A percentile compares a stretch with the other conserved stretches of the same genome.
phyloP scores from a whole-genome alignment of 192 early-diverging fungal genomes.

The Podila verticillata region DNA sequence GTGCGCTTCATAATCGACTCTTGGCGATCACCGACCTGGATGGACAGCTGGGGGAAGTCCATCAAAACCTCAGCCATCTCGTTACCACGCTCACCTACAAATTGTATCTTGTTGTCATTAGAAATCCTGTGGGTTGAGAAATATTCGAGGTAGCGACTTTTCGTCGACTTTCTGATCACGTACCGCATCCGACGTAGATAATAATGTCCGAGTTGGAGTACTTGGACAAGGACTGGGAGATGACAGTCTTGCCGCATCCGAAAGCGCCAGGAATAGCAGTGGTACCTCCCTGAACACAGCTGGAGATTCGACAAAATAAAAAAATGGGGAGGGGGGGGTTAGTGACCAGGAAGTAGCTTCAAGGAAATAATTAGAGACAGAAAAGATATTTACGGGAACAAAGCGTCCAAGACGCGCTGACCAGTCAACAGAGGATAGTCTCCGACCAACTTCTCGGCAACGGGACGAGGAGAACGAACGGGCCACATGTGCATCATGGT shows the following conservation, averaged over 20 bases:
- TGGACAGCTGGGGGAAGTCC: conserved; percentile 96
- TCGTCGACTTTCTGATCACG: conserved; percentile 6
- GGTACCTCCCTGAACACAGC: conserved; percentile 98
- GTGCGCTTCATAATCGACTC: conserved; percentile 99
- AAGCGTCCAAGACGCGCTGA: conserved; percentile 97
- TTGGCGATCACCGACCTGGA: conserved; percentile 92
- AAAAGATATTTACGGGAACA: conserved; percentile 84
- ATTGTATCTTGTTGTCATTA: background rate
- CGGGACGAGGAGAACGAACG: conserved; percentile 94
- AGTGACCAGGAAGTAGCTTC: too few species aligned
- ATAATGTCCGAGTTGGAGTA: conserved; percentile 99
- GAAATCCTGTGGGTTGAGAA: background rate
- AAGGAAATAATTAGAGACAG: background rate
- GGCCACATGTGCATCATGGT: conserved; percentile 99
- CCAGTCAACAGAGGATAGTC: conserved; percentile 97
- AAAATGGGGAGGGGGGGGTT: background rate
- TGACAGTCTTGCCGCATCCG: conserved; percentile 99
- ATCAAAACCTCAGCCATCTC: conserved; percentile 99
- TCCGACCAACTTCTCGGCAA: conserved; percentile 93
- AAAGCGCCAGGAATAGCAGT: conserved; percentile 99
- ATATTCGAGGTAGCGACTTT: background rate
- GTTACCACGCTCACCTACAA: conserved; percentile 93
- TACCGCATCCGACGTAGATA: conserved; percentile 93
- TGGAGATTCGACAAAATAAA: conserved; percentile 25
- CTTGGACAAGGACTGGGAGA: conserved; percentile 99